phyloP scores from a whole-genome alignment of 257 asterid genomes.

The Ophiorrhiza pumila region DNA sequence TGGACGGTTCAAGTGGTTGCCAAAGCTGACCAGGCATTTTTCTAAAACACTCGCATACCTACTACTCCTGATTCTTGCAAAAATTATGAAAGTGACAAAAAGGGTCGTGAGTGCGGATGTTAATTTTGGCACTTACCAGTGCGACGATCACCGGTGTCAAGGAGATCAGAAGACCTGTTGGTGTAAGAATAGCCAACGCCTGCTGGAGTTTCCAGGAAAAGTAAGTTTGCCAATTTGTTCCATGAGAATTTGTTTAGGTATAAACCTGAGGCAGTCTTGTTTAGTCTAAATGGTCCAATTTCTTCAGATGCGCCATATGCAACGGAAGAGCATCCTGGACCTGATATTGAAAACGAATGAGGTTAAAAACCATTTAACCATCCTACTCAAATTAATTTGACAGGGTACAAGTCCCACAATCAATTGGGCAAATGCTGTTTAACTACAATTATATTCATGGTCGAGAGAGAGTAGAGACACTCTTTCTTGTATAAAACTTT shows the following conservation, averaged over 20 bases:
- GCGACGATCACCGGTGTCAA: constrained; percentile 78
- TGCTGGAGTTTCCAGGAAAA: constrained; percentile 88
- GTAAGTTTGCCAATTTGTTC: constrained; percentile 76
- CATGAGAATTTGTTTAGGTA: constrained; percentile 76
- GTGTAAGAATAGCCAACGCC: constrained; percentile 92
- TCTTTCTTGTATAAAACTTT: not conserved
- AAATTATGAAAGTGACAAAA: not conserved
- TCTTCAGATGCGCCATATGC: constrained; percentile 99
- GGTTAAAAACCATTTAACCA: not conserved
- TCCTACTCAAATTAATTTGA: not conserved
- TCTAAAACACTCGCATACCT: not conserved
- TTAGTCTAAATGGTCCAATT: constrained; percentile 81
- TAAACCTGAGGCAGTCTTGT: constrained; percentile 54
- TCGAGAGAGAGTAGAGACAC: not conserved
- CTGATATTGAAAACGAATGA: constrained; percentile 25
- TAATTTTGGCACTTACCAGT: constrained; percentile 48
- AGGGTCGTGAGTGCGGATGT: too few species aligned
- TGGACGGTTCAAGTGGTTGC: constrained; percentile 1
- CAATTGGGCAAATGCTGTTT: not conserved
- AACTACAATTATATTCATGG: not conserved
- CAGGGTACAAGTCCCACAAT: constrained; percentile 15
- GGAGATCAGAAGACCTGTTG: constrained; percentile 76
- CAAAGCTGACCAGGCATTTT: not conserved
- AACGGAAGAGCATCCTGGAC: constrained; percentile 97
- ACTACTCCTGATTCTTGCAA: too few species aligned